phyloP scores from a whole-genome alignment of 306 rosid species.

The Mimosa bimucronata region DNA sequence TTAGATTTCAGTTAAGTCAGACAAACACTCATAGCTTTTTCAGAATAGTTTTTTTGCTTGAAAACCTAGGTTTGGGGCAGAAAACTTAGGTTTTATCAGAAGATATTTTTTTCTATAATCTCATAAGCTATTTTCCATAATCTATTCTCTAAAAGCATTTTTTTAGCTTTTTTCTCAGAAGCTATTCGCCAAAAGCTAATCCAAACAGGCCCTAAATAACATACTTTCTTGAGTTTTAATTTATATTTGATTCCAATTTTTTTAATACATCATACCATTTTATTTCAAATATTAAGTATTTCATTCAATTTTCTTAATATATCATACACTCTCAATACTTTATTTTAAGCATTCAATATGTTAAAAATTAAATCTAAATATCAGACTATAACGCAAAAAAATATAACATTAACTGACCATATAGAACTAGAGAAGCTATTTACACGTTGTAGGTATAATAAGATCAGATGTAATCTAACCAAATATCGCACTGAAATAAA shows the following conservation, averaged over 20 bases:
- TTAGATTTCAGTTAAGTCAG: too few species aligned
- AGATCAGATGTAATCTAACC: not conserved
- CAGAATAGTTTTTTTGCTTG: too few species aligned
- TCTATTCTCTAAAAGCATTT: too few species aligned
- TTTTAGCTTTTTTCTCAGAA: too few species aligned
- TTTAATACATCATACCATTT: not conserved
- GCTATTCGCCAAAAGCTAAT: too few species aligned
- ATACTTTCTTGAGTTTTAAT: not conserved
- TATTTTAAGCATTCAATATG: too few species aligned
- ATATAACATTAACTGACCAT: not conserved
- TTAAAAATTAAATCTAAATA: not conserved
- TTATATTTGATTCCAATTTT: not conserved
- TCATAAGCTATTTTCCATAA: too few species aligned
- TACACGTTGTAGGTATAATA: not conserved
- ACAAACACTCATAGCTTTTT: too few species aligned
- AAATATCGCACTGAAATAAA: not conserved
- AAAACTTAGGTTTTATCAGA: too few species aligned
- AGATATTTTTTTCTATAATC: too few species aligned
- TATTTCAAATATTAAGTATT: not conserved
- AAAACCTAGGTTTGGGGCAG: too few species aligned
- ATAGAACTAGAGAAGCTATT: not conserved
- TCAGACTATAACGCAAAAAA: not conserved
- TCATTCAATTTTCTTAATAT: not conserved
- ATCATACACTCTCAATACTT: not conserved
- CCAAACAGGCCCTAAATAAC: too few species aligned